These are phyloP conservation scores for Phytophthora tubulina DNA, from an alignment of 352 stramenopile species.

Conservation along the genomic window DNA sequence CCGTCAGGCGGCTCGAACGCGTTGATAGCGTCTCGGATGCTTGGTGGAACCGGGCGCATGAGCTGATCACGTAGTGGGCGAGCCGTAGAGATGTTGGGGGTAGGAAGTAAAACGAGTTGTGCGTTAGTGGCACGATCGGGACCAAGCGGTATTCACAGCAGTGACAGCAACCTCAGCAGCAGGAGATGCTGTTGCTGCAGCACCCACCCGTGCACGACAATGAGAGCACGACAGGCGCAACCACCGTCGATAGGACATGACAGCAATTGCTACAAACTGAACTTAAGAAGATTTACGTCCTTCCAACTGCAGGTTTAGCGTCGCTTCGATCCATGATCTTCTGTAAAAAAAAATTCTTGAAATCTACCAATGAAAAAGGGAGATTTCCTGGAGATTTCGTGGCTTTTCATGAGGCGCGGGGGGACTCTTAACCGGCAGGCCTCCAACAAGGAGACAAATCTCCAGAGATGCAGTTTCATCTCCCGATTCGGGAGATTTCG, in stretches of 20 bases:
- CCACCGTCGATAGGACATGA: neutral
- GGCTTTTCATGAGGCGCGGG: neutral
- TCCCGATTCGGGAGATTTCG: neutral
- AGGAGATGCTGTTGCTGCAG: no score
- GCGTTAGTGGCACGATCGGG: no score
- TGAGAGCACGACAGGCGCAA: no score
- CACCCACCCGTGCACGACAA: no score
- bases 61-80: neutral
- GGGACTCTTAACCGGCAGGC: neutral
- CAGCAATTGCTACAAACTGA: neutral
- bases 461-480: neutral
- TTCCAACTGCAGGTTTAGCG: neutral
- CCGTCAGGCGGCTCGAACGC: slow-evolving; percentile 15
- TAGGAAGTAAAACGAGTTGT: neutral
- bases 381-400: neutral
- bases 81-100: neutral
- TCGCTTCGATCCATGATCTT: neutral
- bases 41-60: slow-evolving; percentile 3
- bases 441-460: neutral
- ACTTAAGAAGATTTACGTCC: neutral
- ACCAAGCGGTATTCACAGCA: no score
- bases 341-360: neutral
- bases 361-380: neutral
- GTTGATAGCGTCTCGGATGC: slow-evolving; percentile 13
- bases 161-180: no score